Evolutionary conservation across 208 protist species (phyloP).

Genomic region (Wallacemonas sp.): DNA sequence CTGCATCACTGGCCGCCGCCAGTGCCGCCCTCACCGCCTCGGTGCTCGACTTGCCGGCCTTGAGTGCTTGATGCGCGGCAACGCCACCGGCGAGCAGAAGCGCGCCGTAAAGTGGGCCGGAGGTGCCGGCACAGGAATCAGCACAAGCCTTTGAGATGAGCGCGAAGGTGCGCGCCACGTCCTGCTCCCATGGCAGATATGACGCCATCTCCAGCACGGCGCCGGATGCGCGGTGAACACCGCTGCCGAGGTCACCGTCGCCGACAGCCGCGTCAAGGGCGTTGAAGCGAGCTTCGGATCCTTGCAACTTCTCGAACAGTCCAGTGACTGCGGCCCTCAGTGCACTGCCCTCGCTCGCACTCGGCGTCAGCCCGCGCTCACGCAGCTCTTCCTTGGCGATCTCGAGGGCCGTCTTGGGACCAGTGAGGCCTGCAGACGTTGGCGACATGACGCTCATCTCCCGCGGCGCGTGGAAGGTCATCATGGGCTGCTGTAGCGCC

Average conservation of each 20-base stretch:
- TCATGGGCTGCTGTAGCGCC: constrained; percentile 32
- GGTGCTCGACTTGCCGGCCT: neutral
- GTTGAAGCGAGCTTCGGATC: constrained; percentile 43
- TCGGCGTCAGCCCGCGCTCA: neutral
- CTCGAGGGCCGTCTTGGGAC: constrained; percentile 36
- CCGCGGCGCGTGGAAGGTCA: constrained; percentile 50
- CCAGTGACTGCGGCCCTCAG: constrained; percentile 15
- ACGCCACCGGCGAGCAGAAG: constrained; percentile 41
- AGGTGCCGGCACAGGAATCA: constrained; percentile 55
- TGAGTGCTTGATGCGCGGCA: constrained; percentile 19
- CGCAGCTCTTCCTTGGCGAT: constrained; percentile 19
- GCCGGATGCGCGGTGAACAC: constrained; percentile 34
- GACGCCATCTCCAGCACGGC: constrained; percentile 34
- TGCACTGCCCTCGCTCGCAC: constrained; percentile 16
- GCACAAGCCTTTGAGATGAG: constrained; percentile 53
- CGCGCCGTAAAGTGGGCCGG: constrained; percentile 62
- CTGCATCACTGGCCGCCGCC: constrained; percentile 24
- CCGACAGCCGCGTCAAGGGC: constrained; percentile 54
- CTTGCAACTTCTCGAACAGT: constrained; percentile 31
- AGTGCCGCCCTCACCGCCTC: constrained; percentile 38
- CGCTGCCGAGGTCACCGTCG: constrained; percentile 66
- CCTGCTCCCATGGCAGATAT: constrained; percentile 37
- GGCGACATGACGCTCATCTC: constrained; percentile 9
- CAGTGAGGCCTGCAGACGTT: constrained; percentile 5
- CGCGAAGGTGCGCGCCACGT: constrained; percentile 29